Percentiles rank a stretch among this genome's conserved stretches.
These are phyloP conservation scores for Aspergillus cejpii DNA, from an alignment of 2,329 filamentous ascomycete genomes.

Conservation along the genomic window DNA sequence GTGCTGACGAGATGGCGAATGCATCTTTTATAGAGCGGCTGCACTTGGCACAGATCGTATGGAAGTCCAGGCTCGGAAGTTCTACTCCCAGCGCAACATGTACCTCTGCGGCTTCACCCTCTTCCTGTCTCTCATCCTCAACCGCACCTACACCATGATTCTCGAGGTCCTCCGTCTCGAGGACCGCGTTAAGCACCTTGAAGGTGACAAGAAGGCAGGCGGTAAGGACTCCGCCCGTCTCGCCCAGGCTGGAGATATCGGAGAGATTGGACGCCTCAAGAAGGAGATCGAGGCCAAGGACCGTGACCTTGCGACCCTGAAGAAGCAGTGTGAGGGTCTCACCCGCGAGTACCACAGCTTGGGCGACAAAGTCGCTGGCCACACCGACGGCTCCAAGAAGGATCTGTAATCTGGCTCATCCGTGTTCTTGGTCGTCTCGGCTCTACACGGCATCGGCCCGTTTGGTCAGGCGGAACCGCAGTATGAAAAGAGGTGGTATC, in stretches of 20 bases:
- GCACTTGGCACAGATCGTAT: constrained; percentile 89
- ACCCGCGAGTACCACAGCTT: constrained; percentile 79
- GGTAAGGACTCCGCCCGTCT: constrained; percentile 67
- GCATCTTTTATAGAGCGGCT: constrained; percentile 48
- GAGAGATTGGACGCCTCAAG: constrained; percentile 69
- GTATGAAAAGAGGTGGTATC: background rate
- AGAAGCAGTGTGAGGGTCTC: constrained; percentile 85
- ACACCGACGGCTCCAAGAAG: constrained; percentile 49
- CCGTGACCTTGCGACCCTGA: constrained; percentile 73
- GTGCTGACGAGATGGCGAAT: constrained; percentile 6
- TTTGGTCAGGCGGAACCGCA: background rate
- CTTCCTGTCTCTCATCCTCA: constrained; percentile 93
- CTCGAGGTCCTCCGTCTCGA: constrained; percentile 86
- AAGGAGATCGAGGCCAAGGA: constrained; percentile 67
- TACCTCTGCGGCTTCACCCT: constrained; percentile 99
- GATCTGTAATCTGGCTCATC: constrained; percentile 39
- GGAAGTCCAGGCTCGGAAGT: constrained; percentile 98
- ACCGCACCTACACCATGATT: constrained; percentile 98
- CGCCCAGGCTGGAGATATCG: constrained; percentile 63
- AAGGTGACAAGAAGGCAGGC: constrained; percentile 56
- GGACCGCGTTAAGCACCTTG: constrained; percentile 78
- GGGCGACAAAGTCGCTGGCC: constrained; percentile 68
- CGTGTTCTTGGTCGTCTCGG: background rate
- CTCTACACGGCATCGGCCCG: background rate
- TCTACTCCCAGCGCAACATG: constrained; percentile 99